Evolutionary conservation across 1,284 basidiomycete genomes (phyloP).

Genomic region (Ustilago cynodontis): DNA sequence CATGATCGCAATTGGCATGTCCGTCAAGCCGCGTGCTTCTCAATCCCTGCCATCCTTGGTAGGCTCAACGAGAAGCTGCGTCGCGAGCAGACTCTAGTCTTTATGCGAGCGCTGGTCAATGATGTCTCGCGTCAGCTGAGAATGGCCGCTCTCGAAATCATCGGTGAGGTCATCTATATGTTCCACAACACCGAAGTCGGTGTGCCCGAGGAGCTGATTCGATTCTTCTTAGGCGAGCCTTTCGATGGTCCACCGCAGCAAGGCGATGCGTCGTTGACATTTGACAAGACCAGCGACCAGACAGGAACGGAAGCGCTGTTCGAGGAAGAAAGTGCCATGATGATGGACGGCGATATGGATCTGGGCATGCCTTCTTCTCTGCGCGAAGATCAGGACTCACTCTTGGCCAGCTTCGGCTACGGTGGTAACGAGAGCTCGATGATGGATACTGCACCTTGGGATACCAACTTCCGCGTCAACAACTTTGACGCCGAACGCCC

Average conservation of each 20-base stretch:
- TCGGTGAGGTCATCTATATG: slow-evolving; percentile 90
- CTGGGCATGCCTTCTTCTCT: slow-evolving; percentile 21
- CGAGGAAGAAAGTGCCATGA: slow-evolving; percentile 43
- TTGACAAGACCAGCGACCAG: slow-evolving; percentile 50
- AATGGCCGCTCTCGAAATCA: slow-evolving; percentile 84
- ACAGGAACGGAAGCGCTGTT: slow-evolving; percentile 45
- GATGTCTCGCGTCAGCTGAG: slow-evolving; percentile 82
- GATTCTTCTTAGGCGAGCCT: slow-evolving; percentile 79
- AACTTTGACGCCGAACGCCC: slow-evolving; percentile 78
- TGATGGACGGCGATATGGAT: slow-evolving; percentile 30
- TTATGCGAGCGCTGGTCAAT: slow-evolving; percentile 73
- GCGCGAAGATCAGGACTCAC: slow-evolving; percentile 31
- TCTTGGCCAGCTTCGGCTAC: slow-evolving; percentile 53
- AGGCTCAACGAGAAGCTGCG: slow-evolving; percentile 41
- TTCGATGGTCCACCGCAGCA: slow-evolving; percentile 57
- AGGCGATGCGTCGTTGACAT: slow-evolving; percentile 44
- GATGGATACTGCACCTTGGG: slow-evolving; percentile 43
- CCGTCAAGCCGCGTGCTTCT: slow-evolving; percentile 87
- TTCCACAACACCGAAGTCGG: slow-evolving; percentile 77
- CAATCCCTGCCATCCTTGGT: slow-evolving; percentile 75
- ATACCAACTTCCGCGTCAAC: slow-evolving; percentile 43
- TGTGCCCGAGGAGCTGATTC: slow-evolving; percentile 81
- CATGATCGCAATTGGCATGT: slow-evolving; percentile 84
- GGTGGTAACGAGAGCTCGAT: slow-evolving; percentile 46
- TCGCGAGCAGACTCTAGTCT: slow-evolving; percentile 54